These are phyloP conservation scores for Graphilbum sp. DNA, from an alignment of 2,329 filamentous ascomycete species.

Conservation along the genomic window DNA sequence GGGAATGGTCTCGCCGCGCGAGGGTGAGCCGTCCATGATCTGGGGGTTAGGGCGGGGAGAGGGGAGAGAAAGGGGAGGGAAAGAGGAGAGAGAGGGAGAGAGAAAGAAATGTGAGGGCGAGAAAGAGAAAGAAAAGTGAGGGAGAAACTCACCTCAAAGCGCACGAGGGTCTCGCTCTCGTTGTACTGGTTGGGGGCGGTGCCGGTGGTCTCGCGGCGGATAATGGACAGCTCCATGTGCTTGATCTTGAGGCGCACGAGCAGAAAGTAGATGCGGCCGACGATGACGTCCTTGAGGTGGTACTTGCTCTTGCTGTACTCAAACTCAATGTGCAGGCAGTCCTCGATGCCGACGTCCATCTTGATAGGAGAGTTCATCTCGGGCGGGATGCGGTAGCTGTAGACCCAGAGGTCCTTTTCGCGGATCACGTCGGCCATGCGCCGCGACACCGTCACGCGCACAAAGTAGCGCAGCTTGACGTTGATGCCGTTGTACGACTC, in stretches of 20 bases:
- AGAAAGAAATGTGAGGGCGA: neutral
- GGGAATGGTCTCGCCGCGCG: constrained; percentile 83
- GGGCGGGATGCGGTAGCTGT: constrained; percentile 92
- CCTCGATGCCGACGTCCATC: constrained; percentile 99
- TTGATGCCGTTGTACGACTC: constrained; percentile 99
- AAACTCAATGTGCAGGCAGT: constrained; percentile 97
- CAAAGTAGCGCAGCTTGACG: constrained; percentile 95
- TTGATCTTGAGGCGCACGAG: constrained; percentile 97
- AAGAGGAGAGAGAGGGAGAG: neutral
- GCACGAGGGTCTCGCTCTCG: constrained; percentile 92
- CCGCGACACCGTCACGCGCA: constrained; percentile 88
- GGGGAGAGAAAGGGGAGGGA: neutral
- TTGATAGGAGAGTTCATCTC: constrained; percentile 98
- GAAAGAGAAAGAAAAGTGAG: neutral
- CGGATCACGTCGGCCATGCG: constrained; percentile 96
- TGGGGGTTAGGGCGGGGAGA: constrained; percentile 15
- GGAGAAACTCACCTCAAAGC: constrained; percentile 57
- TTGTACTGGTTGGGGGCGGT: constrained; percentile 98
- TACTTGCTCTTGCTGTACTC: constrained; percentile 99
- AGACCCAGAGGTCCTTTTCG: constrained; percentile 99
- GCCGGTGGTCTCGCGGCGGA: constrained; percentile 88
- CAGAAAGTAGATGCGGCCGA: constrained; percentile 95
- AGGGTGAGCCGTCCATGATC: constrained; percentile 99
- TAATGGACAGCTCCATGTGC: constrained; percentile 98
- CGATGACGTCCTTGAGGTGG: constrained; percentile 97